Base-by-base conservation (phyloP, 2,329 filamentous ascomycete genomes). In the Alternaria sp. region DNA sequence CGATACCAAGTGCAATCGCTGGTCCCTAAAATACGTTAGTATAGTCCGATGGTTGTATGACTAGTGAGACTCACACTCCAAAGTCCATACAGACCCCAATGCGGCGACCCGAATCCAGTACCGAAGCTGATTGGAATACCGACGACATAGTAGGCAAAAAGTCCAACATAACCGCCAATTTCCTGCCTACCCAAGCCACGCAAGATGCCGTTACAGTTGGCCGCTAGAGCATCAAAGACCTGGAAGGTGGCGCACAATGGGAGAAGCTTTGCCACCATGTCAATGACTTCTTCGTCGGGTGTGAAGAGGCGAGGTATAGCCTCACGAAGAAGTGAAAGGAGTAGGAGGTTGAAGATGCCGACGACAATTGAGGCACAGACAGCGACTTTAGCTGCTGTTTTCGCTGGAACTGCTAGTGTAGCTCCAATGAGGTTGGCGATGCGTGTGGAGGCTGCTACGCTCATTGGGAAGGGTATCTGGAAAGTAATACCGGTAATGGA, bases 341-440 rank as follows among this genome's bases (percentile, higher is more conserved):
- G 60, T 9, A 87, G 81, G 48, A 94, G 82, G 77, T 97, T 98
- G 75, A 94, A 85, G 14, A 93, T 58, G 18, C 94, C 93, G n/a
- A 97, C 86, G 16, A 91, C 65, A 49, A 87, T 81, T 4, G 91
- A 89, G 4, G 86, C 86, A 2, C 84, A 82, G 63, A 96, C 85
- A 4, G 88, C 89, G 57, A 97, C 93, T 77, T 87, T 89, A n/a
- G 91, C 91, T 0, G 91, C 91, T 3, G 87, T 91, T 74, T 89
- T 92, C 16, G 94, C 94, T 0, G 94, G 91, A 46, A 89, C 88
- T 3, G 92, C 89, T 11, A 97, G 84, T 1, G 89, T 90, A 0
- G 94, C 94, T 8, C 94, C 95, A 63, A 98, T 96, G 34, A 98
- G 82, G 70, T 97, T 98, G 18, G 94, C 94, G 14, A 97, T 88